Percentiles rank a stretch among this genome's conserved stretches.
Evolutionary conservation across 192 early-diverging fungal species (phyloP).

Genomic region (Ramicandelaber brevisporus): DNA sequence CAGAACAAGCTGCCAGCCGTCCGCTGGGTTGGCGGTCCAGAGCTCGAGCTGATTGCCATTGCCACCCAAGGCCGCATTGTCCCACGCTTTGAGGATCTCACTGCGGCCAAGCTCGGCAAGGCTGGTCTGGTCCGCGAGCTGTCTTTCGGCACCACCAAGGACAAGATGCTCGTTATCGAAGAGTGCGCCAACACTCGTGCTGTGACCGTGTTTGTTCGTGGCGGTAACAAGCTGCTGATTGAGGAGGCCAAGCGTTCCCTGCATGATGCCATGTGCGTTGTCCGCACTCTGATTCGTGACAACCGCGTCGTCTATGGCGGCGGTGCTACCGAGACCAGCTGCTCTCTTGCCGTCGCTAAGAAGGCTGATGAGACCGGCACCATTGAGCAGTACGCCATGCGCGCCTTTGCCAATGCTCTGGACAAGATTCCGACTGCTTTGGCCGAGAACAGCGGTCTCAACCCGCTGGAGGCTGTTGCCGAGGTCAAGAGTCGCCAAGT

Average conservation of each 20-base stretch:
- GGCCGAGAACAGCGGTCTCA: conserved; percentile 92
- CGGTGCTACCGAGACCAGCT: conserved; percentile 90
- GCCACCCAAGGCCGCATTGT: conserved; percentile 99
- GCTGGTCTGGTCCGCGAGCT: conserved; percentile 91
- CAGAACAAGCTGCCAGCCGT: conserved; percentile 95
- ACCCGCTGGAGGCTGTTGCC: conserved; percentile 89
- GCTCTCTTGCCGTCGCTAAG: conserved; percentile 75
- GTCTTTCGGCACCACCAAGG: conserved; percentile 91
- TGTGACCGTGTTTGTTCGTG: conserved; percentile 88
- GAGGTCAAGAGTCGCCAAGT: conserved; percentile 86
- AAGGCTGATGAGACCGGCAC: conserved; percentile 71
- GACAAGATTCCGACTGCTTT: conserved; percentile 82
- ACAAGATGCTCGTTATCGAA: conserved; percentile 98
- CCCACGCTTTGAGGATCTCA: conserved; percentile 94
- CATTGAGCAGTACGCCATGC: conserved; percentile 99
- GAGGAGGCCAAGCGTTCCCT: conserved; percentile 96
- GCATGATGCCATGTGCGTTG: conserved; percentile 97
- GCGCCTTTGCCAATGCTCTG: conserved; percentile 87
- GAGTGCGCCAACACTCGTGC: conserved; percentile 97
- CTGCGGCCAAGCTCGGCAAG: conserved; percentile 60
- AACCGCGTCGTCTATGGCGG: conserved; percentile 99
- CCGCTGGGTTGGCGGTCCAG: conserved; percentile 98
- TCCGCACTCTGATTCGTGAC: conserved; percentile 86
- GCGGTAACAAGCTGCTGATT: conserved; percentile 99
- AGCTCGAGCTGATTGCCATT: conserved; percentile 98